phyloP scores from a whole-genome alignment of 352 stramenopile species.

The Phytophthora sojae region DNA sequence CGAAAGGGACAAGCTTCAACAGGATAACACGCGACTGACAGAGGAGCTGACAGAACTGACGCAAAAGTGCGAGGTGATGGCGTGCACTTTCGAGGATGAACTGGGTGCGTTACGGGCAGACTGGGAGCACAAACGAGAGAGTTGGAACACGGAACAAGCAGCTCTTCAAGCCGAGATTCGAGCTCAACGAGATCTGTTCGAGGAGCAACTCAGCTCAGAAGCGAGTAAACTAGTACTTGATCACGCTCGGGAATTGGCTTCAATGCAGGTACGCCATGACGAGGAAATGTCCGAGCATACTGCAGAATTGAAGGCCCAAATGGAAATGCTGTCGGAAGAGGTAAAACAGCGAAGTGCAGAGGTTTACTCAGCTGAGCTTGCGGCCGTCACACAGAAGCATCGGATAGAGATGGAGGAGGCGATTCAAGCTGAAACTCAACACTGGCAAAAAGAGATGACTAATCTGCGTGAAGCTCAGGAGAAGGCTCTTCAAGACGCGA shows the following conservation, averaged over 20 bases:
- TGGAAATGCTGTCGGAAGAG: constrained; percentile 31
- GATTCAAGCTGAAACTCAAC: constrained; percentile 28
- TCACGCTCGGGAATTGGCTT: constrained; percentile 11
- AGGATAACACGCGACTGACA: constrained; percentile 9
- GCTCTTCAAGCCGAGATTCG: constrained; percentile 20
- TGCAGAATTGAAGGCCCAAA: constrained; percentile 8
- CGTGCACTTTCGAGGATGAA: constrained; percentile 32
- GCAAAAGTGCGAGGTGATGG: constrained; percentile 22
- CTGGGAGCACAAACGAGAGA: constrained; percentile 20
- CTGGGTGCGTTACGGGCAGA: constrained; percentile 18
- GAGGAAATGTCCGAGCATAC: not conserved
- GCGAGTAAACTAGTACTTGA: constrained; percentile 10
- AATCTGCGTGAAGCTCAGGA: constrained; percentile 38
- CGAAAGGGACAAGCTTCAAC: constrained; percentile 18
- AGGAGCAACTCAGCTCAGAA: constrained; percentile 16
- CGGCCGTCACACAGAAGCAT: constrained; percentile 11
- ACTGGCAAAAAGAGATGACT: constrained; percentile 48
- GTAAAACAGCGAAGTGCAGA: constrained; percentile 13
- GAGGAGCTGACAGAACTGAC: constrained; percentile 22
- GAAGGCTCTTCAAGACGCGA: constrained; percentile 39
- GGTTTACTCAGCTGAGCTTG: constrained; percentile 12
- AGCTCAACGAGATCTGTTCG: constrained; percentile 19
- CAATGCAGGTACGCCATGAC: constrained; percentile 9
- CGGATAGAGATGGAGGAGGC: constrained; percentile 40
- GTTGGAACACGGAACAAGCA: constrained; percentile 7